A percentile compares a stretch with the other conserved stretches of the same genome.
Evolutionary conservation across 164 flowering plant genomes (phyloP).

Genomic region (Magnolia sinica): DNA sequence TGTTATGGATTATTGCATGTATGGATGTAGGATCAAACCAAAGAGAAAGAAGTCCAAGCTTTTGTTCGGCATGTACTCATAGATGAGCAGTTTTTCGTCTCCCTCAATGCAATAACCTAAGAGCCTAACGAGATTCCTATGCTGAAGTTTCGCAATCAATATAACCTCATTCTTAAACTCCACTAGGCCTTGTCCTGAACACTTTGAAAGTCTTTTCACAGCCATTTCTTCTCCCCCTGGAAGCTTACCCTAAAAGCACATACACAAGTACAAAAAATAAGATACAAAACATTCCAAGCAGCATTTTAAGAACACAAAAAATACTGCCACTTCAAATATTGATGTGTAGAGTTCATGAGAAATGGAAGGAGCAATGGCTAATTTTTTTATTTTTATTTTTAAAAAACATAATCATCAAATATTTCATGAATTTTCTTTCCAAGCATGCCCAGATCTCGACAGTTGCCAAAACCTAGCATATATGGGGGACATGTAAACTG

Average conservation of each 20-base stretch:
- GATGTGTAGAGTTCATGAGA: neutral
- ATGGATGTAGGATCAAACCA: neutral
- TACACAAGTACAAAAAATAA: neutral
- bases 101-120: conserved; percentile 9
- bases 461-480: too few relatives aligned
- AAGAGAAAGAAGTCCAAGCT: conserved; percentile 8
- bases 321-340: neutral
- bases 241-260: conserved; percentile 23
- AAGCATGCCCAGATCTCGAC: too few relatives aligned
- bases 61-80: conserved; percentile 27
- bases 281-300: too few relatives aligned
- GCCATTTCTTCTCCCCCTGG: conserved; percentile 31
- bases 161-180: conserved; percentile 38
- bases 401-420: too few relatives aligned
- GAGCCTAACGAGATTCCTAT: conserved; percentile 13
- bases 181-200: neutral
- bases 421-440: too few relatives aligned
- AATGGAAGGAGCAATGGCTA: neutral
- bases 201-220: conserved; percentile 6
- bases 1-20: too few relatives aligned
- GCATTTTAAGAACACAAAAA: too few relatives aligned
- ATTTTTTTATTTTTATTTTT: too few relatives aligned
- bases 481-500: too few relatives aligned
- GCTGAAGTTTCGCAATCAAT: conserved; percentile 14
- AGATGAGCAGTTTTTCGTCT: conserved; percentile 6